These are phyloP conservation scores for Scedosporium boydii DNA, from an alignment of 2,329 filamentous ascomycete species.

Conservation along the genomic window DNA sequence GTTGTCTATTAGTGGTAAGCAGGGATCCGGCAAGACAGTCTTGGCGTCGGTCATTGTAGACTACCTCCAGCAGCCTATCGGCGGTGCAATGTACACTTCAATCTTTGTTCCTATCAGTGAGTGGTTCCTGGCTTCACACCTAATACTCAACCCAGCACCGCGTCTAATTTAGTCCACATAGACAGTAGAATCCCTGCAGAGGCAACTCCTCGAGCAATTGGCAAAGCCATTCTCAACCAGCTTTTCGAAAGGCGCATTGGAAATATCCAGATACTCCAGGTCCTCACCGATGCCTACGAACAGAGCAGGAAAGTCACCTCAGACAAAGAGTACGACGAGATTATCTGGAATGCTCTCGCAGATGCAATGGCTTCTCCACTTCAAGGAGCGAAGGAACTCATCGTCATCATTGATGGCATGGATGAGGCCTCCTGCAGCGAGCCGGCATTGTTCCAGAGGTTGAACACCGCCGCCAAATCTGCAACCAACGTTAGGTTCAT, in stretches of 20 bases:
- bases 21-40: constrained; percentile 28
- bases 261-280: constrained; percentile 25
- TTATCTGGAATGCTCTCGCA: constrained; percentile 23
- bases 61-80: constrained; percentile 25
- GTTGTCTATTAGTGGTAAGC: constrained; percentile 16
- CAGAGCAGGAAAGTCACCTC: constrained; percentile 14
- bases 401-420: constrained; percentile 26
- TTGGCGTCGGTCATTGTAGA: constrained; percentile 27
- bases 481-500: neutral
- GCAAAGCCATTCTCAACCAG: constrained; percentile 24
- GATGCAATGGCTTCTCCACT: constrained; percentile 18
- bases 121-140: neutral
- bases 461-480: constrained; percentile 16
- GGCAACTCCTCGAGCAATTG: constrained; percentile 20
- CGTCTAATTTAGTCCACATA: constrained; percentile 5
- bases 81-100: constrained; percentile 21
- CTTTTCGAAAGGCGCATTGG: constrained; percentile 27
- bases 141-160: neutral
- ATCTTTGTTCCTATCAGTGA: constrained; percentile 26
- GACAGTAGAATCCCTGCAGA: constrained; percentile 21
- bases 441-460: constrained; percentile 16
- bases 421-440: constrained; percentile 24
- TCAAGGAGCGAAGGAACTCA: constrained; percentile 21
- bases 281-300: constrained; percentile 21
- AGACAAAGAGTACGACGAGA: constrained; percentile 21